These are phyloP conservation scores for Sporothrix phasma DNA, from an alignment of 2,329 filamentous ascomycete genomes.

Conservation along the genomic window DNA sequence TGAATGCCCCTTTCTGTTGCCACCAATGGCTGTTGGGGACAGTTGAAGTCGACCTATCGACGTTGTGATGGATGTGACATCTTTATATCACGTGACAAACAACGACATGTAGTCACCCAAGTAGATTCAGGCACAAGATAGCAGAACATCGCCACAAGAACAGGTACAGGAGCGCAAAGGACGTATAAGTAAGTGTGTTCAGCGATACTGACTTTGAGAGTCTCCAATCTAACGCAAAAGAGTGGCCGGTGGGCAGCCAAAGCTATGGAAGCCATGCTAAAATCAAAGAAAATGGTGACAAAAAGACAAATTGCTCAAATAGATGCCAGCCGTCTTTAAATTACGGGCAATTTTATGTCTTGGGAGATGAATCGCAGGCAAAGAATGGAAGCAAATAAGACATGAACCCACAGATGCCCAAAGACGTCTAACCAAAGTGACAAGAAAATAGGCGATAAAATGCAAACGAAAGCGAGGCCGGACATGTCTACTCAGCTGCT, in stretches of 20 bases:
- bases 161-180: too few relatives aligned
- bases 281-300: not conserved
- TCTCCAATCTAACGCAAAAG: not conserved
- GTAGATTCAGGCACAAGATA: not conserved
- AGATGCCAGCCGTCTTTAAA: slow-evolving; percentile 1
- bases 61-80: not conserved
- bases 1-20: not conserved
- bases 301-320: slow-evolving; percentile 9
- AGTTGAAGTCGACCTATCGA: not conserved
- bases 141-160: too few relatives aligned
- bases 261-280: not conserved
- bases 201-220: not conserved
- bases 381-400: not conserved
- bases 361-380: not conserved
- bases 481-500: not conserved
- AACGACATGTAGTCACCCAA: not conserved
- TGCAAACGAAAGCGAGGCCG: too few relatives aligned
- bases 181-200: not conserved
- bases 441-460: too few relatives aligned
- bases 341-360: not conserved
- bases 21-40: not conserved
- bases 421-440: slow-evolving; percentile 8
- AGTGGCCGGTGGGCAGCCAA: not conserved
- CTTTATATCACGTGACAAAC: not conserved
- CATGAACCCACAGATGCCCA: slow-evolving; percentile 7